Evolutionary conservation across 345 rosid genomes (phyloP), one percentile per base, ranked within the genome.

Genomic region (Populus pruinosa): DNA sequence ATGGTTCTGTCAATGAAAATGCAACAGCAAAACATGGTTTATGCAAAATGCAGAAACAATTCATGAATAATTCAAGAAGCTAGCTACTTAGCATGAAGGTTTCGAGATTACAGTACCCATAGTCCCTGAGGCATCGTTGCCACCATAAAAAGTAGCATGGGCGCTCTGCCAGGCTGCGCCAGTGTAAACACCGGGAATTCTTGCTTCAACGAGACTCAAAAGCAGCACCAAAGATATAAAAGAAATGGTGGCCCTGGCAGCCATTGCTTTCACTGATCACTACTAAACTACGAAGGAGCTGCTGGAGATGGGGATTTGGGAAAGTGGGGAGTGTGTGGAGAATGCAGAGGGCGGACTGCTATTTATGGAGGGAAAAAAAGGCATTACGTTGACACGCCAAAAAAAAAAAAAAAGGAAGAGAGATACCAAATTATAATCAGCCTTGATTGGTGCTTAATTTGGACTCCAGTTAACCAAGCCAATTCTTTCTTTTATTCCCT

Each of bases 141-240:
- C 98, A 16, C 97, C 98, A 64, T 93, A 93, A 88, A 93, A 93
- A 75, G 98, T 92, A 39, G 98, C 98, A 75, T 93, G 98, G 27
- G 98, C 97, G 47, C 20, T 85, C 83, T 92, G 86, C 98, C 97
- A 93, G 1, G 82, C 68, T 0, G 91, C 91, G 3, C 97, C 98
- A 16, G 49, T 20, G 91, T 87, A 93, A 27, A 79, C 88, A 6
- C 97, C 94, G 7, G 98, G 95, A 77, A 92, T 87, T 76, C 93
- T 90, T 36, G 93, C 93, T 72, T 93, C 91, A 71, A 69, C 79
- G 1, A 79, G 56, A 33, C 56, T 64, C 17, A 76, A 44, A 68
- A 86, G 17, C 74, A 86, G 63, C 13, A 81, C 59, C 3, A 90
- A 80, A 53, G 69, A 78, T 10, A 75, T 35, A 11, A 75, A 25